These are phyloP conservation scores for Kwoniella mangroviensis DNA, from an alignment of 768 basidiomycete species.

Conservation along the genomic window DNA sequence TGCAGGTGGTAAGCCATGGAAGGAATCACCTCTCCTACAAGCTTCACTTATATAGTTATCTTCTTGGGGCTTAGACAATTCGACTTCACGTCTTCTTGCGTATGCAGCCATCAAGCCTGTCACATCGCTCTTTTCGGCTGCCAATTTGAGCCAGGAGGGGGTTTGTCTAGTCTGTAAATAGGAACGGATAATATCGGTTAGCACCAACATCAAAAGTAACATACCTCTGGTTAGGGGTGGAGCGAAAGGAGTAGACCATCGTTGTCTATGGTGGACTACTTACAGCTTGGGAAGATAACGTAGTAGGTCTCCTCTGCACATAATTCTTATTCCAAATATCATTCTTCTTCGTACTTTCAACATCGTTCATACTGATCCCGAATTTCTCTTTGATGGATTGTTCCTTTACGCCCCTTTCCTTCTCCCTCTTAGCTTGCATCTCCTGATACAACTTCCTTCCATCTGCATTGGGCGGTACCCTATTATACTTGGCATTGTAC, in stretches of 20 bases:
- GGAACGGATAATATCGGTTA: not conserved
- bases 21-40: not conserved
- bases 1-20: not conserved
- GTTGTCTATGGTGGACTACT: not conserved
- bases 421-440: not conserved
- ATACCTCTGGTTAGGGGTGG: no score
- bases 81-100: not conserved
- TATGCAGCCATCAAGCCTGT: not conserved
- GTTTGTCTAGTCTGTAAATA: not conserved
- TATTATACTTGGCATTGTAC: conserved; percentile 14
- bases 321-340: not conserved
- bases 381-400: not conserved
- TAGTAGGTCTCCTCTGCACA: conserved; percentile 2
- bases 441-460: conserved; percentile 2
- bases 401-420: not conserved
- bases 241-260: no score
- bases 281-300: not conserved
- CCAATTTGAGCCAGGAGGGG: not conserved
- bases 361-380: not conserved
- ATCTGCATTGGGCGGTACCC: not conserved
- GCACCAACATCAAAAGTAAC: no score
- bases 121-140: conserved; percentile 1
- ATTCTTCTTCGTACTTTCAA: not conserved
- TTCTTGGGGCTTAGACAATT: not conserved
- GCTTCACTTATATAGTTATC: not conserved